phyloP scores from a whole-genome alignment of 129 eudicot genomes.

The Cynara cardunculus region DNA sequence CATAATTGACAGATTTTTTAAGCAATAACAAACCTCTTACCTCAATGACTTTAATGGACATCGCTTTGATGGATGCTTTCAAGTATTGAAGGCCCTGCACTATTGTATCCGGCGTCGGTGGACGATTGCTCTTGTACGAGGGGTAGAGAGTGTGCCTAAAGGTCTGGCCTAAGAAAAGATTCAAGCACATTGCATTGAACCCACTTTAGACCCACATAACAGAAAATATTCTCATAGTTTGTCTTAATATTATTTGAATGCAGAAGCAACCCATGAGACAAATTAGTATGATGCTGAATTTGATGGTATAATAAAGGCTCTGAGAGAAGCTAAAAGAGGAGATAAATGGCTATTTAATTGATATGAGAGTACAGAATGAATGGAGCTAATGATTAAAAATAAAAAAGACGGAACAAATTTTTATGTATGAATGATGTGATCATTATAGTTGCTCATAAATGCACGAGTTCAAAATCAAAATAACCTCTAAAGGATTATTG shows the following conservation, averaged over 20 bases:
- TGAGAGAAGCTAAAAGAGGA: neutral
- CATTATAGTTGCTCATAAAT: neutral
- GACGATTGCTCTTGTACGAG: slow-evolving; percentile 83
- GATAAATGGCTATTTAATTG: slow-evolving; percentile 4
- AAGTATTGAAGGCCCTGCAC: slow-evolving; percentile 96
- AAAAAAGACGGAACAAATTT: neutral
- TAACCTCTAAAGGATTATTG: neutral
- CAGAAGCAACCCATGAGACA: neutral
- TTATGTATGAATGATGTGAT: neutral
- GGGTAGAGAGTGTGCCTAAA: slow-evolving; percentile 95
- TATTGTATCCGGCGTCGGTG: slow-evolving; percentile 96
- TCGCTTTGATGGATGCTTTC: slow-evolving; percentile 89
- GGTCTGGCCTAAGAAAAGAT: slow-evolving; percentile 59
- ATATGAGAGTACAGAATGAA: neutral
- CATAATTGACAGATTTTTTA: neutral
- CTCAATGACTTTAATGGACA: slow-evolving; percentile 97
- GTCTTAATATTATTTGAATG: slow-evolving; percentile 5
- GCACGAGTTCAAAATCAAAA: neutral
- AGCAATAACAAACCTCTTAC: slow-evolving; percentile 30
- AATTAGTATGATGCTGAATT: neutral
- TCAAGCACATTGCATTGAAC: slow-evolving; percentile 4
- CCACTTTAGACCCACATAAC: neutral
- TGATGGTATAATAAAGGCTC: neutral
- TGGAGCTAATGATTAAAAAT: neutral
- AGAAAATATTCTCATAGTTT: neutral